Base-by-base conservation (phyloP, 345 rosid genomes). In the Eutrema yunnanense region DNA sequence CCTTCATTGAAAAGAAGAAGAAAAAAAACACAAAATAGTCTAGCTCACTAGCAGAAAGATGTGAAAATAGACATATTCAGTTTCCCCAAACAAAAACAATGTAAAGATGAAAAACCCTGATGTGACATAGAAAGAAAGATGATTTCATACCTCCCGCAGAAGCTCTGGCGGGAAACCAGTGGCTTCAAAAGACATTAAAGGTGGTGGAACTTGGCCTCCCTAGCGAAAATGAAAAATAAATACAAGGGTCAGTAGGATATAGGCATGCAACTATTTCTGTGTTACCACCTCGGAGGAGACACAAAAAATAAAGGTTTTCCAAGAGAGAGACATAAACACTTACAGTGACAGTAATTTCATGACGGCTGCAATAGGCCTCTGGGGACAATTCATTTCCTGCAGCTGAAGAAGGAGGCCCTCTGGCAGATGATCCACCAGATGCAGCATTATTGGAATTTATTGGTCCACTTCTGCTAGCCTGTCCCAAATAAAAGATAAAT, bases 131-230 rank as follows among this genome's bases (percentile, higher is more conserved):
- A 47, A 68, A 37, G n/a, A 61, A 43, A 68, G 33, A 62, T 44
- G 32, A 57, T 26, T 41, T 4, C 64, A 62, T 86, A 95, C 99
- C 97, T 95, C 99, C 77, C 89, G 88, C 62, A 95, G 81, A 79
- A 95, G 82, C 86, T 92, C 98, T 9, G 90, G 61, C 52, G 99
- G 98, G 51, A 95, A 88, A 43, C 94, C 89, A 53, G 90, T 81
- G 49, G 82, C 82, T 71, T 90, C 96, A 82, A 92, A 95, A 29
- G 97, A 85, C 52, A 69, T 79, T 34, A 95, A 61, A 29, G 99
- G 96, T 3, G 76, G 86, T 22, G 97, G 98, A 43, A 92, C 84
- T 52, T 82, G 87, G 86, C 82, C 85, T 81, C 96, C 99, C 98
- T 95, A 60, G 37, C 16, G 50, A 67, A 36, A 59, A 38, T 29